phyloP scores from a whole-genome alignment of 768 basidiomycete species.

The Auricularia cornea region DNA sequence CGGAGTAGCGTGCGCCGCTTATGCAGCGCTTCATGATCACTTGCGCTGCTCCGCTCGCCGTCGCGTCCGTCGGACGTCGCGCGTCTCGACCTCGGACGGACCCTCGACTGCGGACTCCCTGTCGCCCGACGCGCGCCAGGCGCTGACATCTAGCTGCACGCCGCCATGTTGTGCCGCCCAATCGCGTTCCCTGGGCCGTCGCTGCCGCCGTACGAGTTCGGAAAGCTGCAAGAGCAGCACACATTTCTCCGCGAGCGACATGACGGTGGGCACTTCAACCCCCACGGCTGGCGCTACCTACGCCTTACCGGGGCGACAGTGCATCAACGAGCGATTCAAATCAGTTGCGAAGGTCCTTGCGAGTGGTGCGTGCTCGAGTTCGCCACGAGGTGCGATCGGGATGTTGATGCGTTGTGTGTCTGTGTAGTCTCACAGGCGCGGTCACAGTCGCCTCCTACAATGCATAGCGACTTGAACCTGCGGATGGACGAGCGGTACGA shows the following conservation, averaged over 20 bases:
- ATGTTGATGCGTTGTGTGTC: constrained; percentile 13
- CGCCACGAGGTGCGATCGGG: constrained; percentile 54
- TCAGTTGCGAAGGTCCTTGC: constrained; percentile 70
- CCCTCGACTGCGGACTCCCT: constrained; percentile 19
- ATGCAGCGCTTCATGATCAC: constrained; percentile 71
- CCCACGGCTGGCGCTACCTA: constrained; percentile 88
- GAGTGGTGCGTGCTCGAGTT: constrained; percentile 82
- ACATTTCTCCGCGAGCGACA: constrained; percentile 74
- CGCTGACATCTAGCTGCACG: too few species aligned
- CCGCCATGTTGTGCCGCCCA: constrained; percentile 70
- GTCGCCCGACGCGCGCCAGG: constrained; percentile 36
- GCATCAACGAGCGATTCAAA: constrained; percentile 82
- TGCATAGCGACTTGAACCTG: constrained; percentile 92
- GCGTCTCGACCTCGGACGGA: constrained; percentile 32
- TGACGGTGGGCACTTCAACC: constrained; percentile 80
- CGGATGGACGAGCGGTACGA: constrained; percentile 98
- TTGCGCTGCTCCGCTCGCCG: constrained; percentile 73
- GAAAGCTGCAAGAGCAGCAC: constrained; percentile 84
- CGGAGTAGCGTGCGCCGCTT: constrained; percentile 40
- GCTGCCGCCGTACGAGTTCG: constrained; percentile 90
- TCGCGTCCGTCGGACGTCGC: constrained; percentile 73
- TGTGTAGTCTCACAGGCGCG: constrained; percentile 64
- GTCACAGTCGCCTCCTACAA: constrained; percentile 98
- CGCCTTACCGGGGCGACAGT: constrained; percentile 92
- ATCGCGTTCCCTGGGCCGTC: constrained; percentile 90